Evolutionary conservation across 2,329 filamentous ascomycete species (phyloP), one percentile per base, ranked within the genome.

Genomic region (Aspergillus sp.): DNA sequence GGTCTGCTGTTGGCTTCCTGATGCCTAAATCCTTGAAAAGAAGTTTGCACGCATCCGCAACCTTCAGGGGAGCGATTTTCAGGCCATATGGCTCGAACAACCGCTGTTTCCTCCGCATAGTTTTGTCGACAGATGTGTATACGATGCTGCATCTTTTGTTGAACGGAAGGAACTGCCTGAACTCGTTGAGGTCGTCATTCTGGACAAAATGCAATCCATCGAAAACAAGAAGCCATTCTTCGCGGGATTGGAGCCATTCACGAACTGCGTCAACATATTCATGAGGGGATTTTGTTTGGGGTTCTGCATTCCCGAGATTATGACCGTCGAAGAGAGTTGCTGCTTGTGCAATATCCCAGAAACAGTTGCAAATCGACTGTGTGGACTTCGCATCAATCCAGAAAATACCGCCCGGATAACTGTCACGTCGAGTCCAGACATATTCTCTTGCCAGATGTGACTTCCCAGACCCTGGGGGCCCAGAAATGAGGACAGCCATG

Each of bases 391-490:
- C 74, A 30, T 76, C 69, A 11, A 82, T 68, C 80, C 80, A 84
- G 52, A 80, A 84, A 26, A 82, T 67, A 1, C 80, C 80, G 2
- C 77, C 78, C 0, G 72, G 69, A 43, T 78, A 83, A 38, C 72
- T 61, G 4, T 66, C 57, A 22, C 66, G 71, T 44, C 81, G 71
- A 4, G 63, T 54, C 44, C 76, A 80, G 17, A 80, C 70, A 48
- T 82, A 83, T 52, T 83, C 68, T 3, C 79, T 68, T 16, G 78
- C 78, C 10, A 83, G 60, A 45, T 82, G 78, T 1, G 76, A 78
- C 55, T 84, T 84, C 2, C 80, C 80, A 10, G 73, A 73, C 2
- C 80, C 80, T 2, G 78, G 74, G 24, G 77, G 71, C 22, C 74
- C 75, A 41, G 74, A 72, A 8, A 84, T 68, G 6, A 83, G 58